Conservation (phyloP, 768 basidiomycete species). For the Naganishia kalamii region DNA sequence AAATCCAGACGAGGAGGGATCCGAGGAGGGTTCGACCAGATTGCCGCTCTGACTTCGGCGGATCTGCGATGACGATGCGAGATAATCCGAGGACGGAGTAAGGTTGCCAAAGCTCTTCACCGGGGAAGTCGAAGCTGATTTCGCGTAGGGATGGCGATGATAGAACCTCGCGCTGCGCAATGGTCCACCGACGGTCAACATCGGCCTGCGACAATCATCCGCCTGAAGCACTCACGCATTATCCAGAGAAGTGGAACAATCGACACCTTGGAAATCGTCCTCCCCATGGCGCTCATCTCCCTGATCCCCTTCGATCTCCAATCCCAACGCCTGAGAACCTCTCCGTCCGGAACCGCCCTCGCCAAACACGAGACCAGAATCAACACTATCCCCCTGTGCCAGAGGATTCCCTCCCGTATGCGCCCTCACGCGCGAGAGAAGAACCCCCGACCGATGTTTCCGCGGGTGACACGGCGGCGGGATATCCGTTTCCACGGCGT, state of each 20-base stretch:
- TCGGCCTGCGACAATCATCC: neutral
- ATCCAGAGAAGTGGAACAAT: conserved; percentile 28
- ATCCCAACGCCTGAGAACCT: conserved; percentile 26
- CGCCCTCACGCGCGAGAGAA: conserved; percentile 38
- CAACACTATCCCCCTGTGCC: conserved; percentile 13
- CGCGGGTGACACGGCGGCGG: conserved; percentile 39
- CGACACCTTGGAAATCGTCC: conserved; percentile 15
- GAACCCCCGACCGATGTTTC: conserved; percentile 37
- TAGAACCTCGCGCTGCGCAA: conserved; percentile 39
- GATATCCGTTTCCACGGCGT: conserved; percentile 15
- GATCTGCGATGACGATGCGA: conserved; percentile 29
- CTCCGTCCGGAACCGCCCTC: conserved; percentile 31
- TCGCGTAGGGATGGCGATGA: conserved; percentile 36
- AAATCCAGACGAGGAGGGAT: conserved; percentile 8
- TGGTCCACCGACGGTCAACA: neutral
- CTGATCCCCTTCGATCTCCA: conserved; percentile 6
- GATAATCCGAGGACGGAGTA: conserved; percentile 8
- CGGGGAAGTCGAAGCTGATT: conserved; percentile 34
- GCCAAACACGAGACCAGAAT: conserved; percentile 8
- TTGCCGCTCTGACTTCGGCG: conserved; percentile 25
- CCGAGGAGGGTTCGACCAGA: conserved; percentile 27
- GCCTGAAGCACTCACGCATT: conserved; percentile 32
- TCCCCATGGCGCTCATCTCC: conserved; percentile 21
- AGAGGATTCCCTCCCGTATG: conserved; percentile 2
- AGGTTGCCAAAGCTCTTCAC: conserved; percentile 2